These are phyloP conservation scores for Penicillium expansum DNA, from an alignment of 2,329 filamentous ascomycete genomes.

Conservation along the genomic window DNA sequence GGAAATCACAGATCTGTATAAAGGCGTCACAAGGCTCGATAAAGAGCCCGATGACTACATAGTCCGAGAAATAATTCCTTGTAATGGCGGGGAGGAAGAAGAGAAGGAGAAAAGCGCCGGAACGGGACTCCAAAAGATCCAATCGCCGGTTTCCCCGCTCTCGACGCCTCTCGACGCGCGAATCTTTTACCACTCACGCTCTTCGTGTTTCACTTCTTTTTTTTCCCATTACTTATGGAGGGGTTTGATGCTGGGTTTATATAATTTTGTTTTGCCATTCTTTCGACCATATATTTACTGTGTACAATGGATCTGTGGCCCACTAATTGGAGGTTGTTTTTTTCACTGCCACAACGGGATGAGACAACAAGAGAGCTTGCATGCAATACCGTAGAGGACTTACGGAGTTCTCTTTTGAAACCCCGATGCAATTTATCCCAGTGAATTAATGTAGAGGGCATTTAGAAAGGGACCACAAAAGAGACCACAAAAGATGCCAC, in stretches of 20 bases:
- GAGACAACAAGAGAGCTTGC: background rate
- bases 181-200: slow-evolving; percentile 10
- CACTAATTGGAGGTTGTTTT: background rate
- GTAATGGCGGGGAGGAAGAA: slow-evolving; percentile 33
- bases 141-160: slow-evolving; percentile 35
- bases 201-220: slow-evolving; percentile 3
- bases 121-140: slow-evolving; percentile 33
- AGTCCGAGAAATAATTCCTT: slow-evolving; percentile 34
- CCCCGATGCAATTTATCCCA: background rate
- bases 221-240: background rate
- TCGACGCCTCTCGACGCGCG: slow-evolving; percentile 24
- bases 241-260: background rate
- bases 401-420: background rate
- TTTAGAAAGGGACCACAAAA: background rate
- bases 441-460: background rate
- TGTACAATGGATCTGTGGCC: background rate
- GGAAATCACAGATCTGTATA: slow-evolving; percentile 26
- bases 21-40: slow-evolving; percentile 32
- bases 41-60: slow-evolving; percentile 40
- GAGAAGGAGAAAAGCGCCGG: slow-evolving; percentile 33
- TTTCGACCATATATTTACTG: background rate
- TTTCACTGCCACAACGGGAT: background rate
- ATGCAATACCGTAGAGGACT: background rate
- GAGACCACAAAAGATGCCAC: too few species aligned
- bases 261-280: background rate